A percentile compares a stretch with the other conserved stretches of the same genome.
phyloP scores from a whole-genome alignment of 176 grass and related monocot species.

The Urochloa ruziziensis region DNA sequence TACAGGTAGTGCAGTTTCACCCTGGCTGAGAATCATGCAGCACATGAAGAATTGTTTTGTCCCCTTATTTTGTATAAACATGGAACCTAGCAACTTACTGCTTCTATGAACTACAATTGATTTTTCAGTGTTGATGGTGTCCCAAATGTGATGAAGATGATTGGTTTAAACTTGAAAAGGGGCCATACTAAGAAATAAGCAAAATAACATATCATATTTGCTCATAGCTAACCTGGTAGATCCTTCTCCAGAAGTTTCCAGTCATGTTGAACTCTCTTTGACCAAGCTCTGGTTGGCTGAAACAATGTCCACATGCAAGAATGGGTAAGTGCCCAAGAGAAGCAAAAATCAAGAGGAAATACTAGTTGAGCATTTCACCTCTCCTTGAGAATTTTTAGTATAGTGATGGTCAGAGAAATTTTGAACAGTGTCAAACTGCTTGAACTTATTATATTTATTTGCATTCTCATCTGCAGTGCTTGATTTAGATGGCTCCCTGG shows the following conservation, averaged over 20 bases:
- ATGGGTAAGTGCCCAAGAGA: constrained; percentile 4
- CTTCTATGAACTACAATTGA: not conserved
- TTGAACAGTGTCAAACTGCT: constrained; percentile 76
- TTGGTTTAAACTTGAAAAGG: not conserved
- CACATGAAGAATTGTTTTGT: not conserved
- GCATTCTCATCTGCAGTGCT: constrained; percentile 51
- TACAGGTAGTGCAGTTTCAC: not conserved
- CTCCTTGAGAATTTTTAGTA: constrained; percentile 17
- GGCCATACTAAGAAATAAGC: not conserved
- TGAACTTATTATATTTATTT: constrained; percentile 57
- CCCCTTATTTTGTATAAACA: not conserved
- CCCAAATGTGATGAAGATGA: not conserved
- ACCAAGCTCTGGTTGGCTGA: constrained; percentile 71
- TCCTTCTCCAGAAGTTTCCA: constrained; percentile 89
- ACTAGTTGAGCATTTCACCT: constrained; percentile 40
- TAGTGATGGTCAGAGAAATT: constrained; percentile 77
- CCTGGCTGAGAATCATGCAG: not conserved
- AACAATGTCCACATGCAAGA: constrained; percentile 2
- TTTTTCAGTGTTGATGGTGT: not conserved
- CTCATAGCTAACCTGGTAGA: constrained; percentile 63
- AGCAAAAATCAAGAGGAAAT: not conserved
- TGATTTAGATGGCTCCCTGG: constrained; percentile 5
- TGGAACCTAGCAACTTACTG: not conserved
- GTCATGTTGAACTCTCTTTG: constrained; percentile 82
- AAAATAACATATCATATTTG: not conserved